These are phyloP conservation scores for Colletotrichum godetiae DNA, from an alignment of 2,329 filamentous ascomycete genomes.

Conservation along the genomic window DNA sequence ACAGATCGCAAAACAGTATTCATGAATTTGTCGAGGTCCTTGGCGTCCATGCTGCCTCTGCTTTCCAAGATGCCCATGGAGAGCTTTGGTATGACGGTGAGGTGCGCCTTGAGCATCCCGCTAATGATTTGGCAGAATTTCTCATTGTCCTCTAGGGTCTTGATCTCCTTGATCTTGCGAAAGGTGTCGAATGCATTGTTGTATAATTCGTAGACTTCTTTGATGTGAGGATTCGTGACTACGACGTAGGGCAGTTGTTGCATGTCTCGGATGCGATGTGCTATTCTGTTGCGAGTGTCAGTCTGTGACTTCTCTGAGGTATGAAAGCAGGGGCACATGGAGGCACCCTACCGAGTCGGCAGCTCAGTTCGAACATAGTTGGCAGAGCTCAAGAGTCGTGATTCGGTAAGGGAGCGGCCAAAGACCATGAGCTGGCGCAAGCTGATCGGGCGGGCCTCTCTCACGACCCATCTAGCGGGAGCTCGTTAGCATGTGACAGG, in stretches of 20 bases:
- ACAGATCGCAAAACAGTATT: slow-evolving; percentile 91
- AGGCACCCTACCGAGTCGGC: slow-evolving; percentile 74
- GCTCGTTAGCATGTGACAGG: slow-evolving; percentile 35
- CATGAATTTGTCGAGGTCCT: slow-evolving; percentile 93
- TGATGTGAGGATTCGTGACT: slow-evolving; percentile 93
- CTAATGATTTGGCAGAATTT: slow-evolving; percentile 83
- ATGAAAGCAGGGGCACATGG: neutral
- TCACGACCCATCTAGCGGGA: slow-evolving; percentile 83
- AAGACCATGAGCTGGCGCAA: slow-evolving; percentile 97
- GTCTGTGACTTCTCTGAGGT: neutral
- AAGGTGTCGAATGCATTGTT: slow-evolving; percentile 96
- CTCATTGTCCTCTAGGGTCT: slow-evolving; percentile 90
- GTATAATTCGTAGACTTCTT: slow-evolving; percentile 95
- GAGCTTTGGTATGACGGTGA: slow-evolving; percentile 92
- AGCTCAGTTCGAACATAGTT: slow-evolving; percentile 98
- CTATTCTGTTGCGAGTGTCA: slow-evolving; percentile 67
- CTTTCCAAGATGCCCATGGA: slow-evolving; percentile 96
- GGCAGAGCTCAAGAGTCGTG: slow-evolving; percentile 89
- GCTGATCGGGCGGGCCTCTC: slow-evolving; percentile 94
- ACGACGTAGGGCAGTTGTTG: slow-evolving; percentile 96
- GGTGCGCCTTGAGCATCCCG: slow-evolving; percentile 84
- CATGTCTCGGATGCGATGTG: slow-evolving; percentile 96
- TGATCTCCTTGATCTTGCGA: slow-evolving; percentile 85
- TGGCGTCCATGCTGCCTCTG: slow-evolving; percentile 81
- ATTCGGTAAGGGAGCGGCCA: slow-evolving; percentile 90